Percentiles rank a stretch among this genome's conserved stretches.
Evolutionary conservation across 768 basidiomycete species (phyloP).

Genomic region (Lentinus tigrinus): DNA sequence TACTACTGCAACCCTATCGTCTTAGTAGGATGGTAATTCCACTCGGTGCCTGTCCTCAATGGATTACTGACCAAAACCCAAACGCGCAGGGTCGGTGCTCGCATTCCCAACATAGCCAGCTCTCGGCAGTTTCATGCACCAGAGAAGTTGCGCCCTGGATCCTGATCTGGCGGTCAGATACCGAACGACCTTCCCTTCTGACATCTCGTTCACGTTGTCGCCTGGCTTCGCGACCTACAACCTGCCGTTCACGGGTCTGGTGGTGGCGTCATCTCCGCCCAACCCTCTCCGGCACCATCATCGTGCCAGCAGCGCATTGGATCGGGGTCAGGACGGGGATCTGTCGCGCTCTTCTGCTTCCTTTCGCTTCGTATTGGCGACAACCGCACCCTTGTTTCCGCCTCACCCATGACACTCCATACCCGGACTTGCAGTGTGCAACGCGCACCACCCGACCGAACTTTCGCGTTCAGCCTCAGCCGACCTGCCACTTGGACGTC

Average conservation of each 20-base stretch:
- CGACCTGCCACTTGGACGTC: neutral
- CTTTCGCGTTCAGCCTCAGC: slow-evolving; percentile 1
- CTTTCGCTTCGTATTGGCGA: neutral
- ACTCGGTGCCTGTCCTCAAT: too few species aligned
- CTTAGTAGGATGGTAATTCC: too few species aligned
- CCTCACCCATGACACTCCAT: slow-evolving; percentile 1
- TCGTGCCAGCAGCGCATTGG: slow-evolving; percentile 2
- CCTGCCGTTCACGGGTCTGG: neutral
- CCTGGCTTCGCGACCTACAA: neutral
- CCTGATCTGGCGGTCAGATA: neutral
- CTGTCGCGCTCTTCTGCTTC: neutral
- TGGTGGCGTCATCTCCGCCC: slow-evolving; percentile 1
- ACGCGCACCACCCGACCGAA: slow-evolving; percentile 6
- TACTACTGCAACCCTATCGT: neutral
- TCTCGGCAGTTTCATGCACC: too few species aligned
- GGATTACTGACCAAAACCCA: too few species aligned
- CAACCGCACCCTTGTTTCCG: neutral
- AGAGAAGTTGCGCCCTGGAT: neutral
- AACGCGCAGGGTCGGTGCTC: too few species aligned
- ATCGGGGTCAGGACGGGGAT: neutral
- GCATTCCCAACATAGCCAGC: too few species aligned
- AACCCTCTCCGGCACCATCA: neutral
- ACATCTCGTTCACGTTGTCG: neutral
- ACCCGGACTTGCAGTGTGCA: neutral
- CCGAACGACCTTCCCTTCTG: neutral